Percentiles rank a stretch among this genome's conserved stretches.
Conservation (phyloP, 2,329 filamentous ascomycete species). For the Colletotrichum sp. region DNA sequence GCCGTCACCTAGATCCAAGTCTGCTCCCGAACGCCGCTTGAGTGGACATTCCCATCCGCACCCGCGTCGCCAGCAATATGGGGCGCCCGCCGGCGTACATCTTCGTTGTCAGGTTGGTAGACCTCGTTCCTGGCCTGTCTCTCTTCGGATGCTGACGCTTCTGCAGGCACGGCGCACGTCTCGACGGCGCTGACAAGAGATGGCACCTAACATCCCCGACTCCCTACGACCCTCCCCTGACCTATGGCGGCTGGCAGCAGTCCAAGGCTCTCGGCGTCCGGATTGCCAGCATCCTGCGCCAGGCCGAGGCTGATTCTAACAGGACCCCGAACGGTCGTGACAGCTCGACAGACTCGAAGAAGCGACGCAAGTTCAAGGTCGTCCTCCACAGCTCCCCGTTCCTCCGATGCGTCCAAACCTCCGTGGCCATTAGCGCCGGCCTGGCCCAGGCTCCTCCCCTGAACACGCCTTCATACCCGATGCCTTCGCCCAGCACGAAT, state of each 20-base stretch:
- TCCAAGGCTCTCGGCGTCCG: constrained; percentile 80
- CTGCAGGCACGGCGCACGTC: constrained; percentile 81
- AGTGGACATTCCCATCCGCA: not conserved
- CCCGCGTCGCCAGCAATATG: constrained; percentile 33
- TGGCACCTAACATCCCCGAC: constrained; percentile 94
- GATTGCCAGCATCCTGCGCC: constrained; percentile 75
- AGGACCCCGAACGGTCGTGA: constrained; percentile 22
- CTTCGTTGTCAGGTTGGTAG: constrained; percentile 47
- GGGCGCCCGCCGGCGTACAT: constrained; percentile 47
- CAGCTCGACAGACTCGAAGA: constrained; percentile 31
- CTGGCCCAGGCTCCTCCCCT: constrained; percentile 67
- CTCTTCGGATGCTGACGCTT: not conserved
- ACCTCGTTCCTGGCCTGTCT: not conserved
- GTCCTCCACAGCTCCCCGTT: constrained; percentile 95
- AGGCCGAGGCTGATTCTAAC: constrained; percentile 51
- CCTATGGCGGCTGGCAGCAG: constrained; percentile 93
- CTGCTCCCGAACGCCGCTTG: not conserved
- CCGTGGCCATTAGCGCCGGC: constrained; percentile 85
- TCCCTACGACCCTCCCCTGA: constrained; percentile 94
- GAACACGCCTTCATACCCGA: constrained; percentile 33
- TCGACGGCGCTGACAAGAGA: constrained; percentile 92
- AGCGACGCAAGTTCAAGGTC: constrained; percentile 73
- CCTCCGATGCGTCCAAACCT: constrained; percentile 89
- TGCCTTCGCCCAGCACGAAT: constrained; percentile 31
- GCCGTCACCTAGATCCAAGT: not conserved